phyloP scores from a whole-genome alignment of 768 basidiomycete species.

The Hortiboletus flavorubellus region DNA sequence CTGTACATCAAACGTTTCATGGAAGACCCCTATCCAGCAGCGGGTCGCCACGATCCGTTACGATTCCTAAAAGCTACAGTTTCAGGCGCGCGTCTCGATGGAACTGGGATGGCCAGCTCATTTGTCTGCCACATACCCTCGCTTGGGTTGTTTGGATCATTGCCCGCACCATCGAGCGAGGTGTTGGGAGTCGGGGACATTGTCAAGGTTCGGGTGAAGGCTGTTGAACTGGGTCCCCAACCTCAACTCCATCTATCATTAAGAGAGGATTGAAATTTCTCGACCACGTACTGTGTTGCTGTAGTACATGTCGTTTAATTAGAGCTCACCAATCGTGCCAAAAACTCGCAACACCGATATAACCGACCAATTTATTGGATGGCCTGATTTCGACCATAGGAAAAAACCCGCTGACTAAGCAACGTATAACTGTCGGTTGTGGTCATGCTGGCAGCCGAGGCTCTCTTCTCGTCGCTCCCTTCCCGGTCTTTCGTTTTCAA shows the following conservation, averaged over 20 bases:
- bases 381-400: constrained; percentile 10
- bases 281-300: neutral
- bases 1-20: constrained; percentile 39
- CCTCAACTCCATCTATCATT: constrained; percentile 24
- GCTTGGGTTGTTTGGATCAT: constrained; percentile 24
- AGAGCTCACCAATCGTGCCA: too few relatives aligned
- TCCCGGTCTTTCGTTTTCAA: constrained; percentile 11
- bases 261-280: neutral
- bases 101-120: constrained; percentile 7
- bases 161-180: constrained; percentile 6
- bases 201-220: constrained; percentile 26
- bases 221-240: constrained; percentile 29
- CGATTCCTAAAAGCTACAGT: constrained; percentile 26
- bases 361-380: neutral
- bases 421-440: neutral
- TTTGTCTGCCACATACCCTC: constrained; percentile 24
- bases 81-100: constrained; percentile 17
- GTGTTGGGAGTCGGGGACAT: constrained; percentile 25
- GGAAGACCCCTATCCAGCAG: constrained; percentile 19
- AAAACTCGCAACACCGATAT: too few relatives aligned
- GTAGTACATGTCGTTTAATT: too few relatives aligned
- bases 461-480: neutral
- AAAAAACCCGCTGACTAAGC: constrained; percentile 26
- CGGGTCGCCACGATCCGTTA: constrained; percentile 27
- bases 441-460: neutral